Evolutionary conservation across 164 flowering plant species (phyloP), one percentile per base, ranked within the genome.

Genomic region (Platanus orientalis): DNA sequence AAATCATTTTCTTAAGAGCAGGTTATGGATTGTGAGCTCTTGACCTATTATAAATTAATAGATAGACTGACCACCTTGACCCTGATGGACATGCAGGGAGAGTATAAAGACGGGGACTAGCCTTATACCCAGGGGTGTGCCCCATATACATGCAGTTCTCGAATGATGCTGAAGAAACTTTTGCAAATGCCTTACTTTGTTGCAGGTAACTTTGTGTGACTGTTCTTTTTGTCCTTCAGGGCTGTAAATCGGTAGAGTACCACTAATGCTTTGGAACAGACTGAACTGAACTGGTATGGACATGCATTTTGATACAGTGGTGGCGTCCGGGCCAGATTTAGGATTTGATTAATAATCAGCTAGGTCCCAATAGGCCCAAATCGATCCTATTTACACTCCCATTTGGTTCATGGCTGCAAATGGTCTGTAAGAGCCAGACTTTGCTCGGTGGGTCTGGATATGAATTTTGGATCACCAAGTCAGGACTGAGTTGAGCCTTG

Each of bases 71-170:
- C 26, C 24, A 20, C 58, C 0, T 52, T 19, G 28, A 24, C 24
- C 44, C 7, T 75, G 58, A 36, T 73, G 63, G 53, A 26, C 25
- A 44, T 78, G 78, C 83, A 95, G 99, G 63, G 86, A 95, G 72
- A 86, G 87, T 69, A 79, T 88, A n/a, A 55, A 85, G 83, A 62
- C 97, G 92, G 70, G 83, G 99, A 66, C 66, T 95, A 80, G 96
- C 97, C 45, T 69, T 84, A 42, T 95, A 92, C 73, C 97, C 92
- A 66, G 99, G 99, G 17, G 88, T 92, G 24, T 84, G 88, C 62
- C 97, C 99, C 60, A 81, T 95, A 73, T 79, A 81, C 75, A 82
- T 95, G 84, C 62, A 88, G 71, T 95, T 95, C 82, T 86, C 80
- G 39, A 88, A 81, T 60, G 95, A 86, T 76, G 96, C 97, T 16